Base-by-base conservation (phyloP, 257 asterid genomes). In the Dorcoceras hygrometricum region DNA sequence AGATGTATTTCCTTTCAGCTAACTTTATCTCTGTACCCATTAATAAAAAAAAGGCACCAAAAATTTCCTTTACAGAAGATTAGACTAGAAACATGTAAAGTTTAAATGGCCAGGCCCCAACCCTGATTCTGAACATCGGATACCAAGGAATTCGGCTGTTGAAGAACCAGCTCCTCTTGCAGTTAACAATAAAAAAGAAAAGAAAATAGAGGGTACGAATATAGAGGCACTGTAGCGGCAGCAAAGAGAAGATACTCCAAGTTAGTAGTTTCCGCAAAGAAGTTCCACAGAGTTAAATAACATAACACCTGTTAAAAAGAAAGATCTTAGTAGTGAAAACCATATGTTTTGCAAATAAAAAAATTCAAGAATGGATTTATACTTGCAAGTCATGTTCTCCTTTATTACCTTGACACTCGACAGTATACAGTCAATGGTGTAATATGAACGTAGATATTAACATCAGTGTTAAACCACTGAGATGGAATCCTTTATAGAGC, bases 401-500 rank as follows among this genome's bases (percentile, higher is more conserved):
- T 58, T 58, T 24, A 11, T 25, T 26, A 9, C 19, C 62, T 24
- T 5, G 36, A 58, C 62, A 27, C 9, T 57, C n/a, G n/a, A n/a
- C n/a, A n/a, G n/a, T n/a, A n/a, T n/a, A n/a, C n/a, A n/a, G n/a
- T n/a, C n/a, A n/a, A n/a, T n/a, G n/a, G n/a, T n/a, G n/a, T n/a
- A n/a, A 29, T 57, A 22, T 58, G 23, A 26, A 8, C 19, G 36
- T 24, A 25, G 5, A 3, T 10, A 5, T 5, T 23, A 14, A 20
- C 18, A 6, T n/a, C 12, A 43, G 51, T 43, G 51, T 43, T 3
- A 14, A 14, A 19, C 51, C 51, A 43, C 51, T 11, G 6, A 12
- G 51, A 43, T 14, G 19, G 6, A 43, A 43, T 43, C 5, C 87
- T 79, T 36, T 72, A 59, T 8, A 27, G 6, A 59, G 62, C 76